Conservation (phyloP, 306 rosid genomes). For the Pterocarpus santalinus region DNA sequence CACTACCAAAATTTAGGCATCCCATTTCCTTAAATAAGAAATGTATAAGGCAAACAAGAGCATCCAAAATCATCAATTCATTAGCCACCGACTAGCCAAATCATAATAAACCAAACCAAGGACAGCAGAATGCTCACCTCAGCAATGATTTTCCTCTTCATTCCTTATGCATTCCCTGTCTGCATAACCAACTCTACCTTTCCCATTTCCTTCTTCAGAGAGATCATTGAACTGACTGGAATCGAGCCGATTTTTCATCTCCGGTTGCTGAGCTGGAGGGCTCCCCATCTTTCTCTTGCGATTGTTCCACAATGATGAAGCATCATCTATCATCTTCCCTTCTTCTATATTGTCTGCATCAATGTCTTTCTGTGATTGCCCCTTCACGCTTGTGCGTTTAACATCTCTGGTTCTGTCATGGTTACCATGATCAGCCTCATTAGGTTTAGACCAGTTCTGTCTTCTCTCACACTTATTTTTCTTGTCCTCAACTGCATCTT, state of each 20-base stretch:
- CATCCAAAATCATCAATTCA: conserved; percentile 51
- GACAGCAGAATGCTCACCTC: conserved; percentile 45
- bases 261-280: conserved; percentile 54
- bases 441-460: conserved; percentile 67
- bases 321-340: conserved; percentile 74
- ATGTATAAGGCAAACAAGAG: conserved; percentile 42
- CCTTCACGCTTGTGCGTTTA: conserved; percentile 43
- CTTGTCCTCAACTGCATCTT: conserved; percentile 85
- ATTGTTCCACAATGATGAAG: conserved; percentile 61
- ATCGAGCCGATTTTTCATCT: conserved; percentile 61
- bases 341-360: conserved; percentile 70
- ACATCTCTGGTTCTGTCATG: conserved; percentile 57
- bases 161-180: conserved; percentile 60
- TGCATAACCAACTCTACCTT: conserved; percentile 51
- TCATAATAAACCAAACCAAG: conserved; percentile 38
- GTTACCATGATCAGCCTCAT: conserved; percentile 56
- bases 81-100: conserved; percentile 40
- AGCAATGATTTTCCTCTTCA: conserved; percentile 54
- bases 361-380: conserved; percentile 50
- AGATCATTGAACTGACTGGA: conserved; percentile 40
- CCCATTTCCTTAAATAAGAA: conserved; percentile 44
- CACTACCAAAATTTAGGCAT: conserved; percentile 56
- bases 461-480: conserved; percentile 74
- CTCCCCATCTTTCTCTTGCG: conserved; percentile 81
- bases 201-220: conserved; percentile 51